Conservation (phyloP, 2,329 filamentous ascomycete genomes). For the Pleurostoma richardsiae region DNA sequence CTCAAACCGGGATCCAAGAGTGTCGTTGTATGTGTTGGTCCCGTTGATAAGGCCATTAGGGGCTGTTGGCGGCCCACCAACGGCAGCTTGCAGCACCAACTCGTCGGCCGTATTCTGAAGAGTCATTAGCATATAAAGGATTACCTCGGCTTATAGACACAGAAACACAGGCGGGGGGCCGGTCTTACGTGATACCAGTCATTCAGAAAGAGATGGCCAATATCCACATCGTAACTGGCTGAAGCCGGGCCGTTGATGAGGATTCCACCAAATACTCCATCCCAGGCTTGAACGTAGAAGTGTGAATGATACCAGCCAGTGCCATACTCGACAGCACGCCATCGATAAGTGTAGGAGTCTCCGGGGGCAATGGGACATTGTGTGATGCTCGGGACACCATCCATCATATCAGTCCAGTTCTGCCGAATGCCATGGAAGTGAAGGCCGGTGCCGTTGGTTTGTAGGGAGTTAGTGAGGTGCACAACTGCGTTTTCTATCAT, state of each 20-base stretch:
- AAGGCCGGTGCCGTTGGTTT: conserved; percentile 53
- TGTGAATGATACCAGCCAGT: conserved; percentile 59
- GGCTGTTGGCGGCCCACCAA: background rate
- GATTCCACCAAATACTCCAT: conserved; percentile 56
- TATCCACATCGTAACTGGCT: conserved; percentile 57
- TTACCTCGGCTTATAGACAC: too few species aligned
- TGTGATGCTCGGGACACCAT: conserved; percentile 48
- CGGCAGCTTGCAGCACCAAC: too few species aligned
- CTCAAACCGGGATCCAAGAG: conserved; percentile 1
- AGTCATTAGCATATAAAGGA: too few species aligned
- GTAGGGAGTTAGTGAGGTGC: conserved; percentile 45
- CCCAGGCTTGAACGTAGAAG: conserved; percentile 39
- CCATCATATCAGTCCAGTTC: conserved; percentile 45
- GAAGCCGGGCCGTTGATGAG: conserved; percentile 56
- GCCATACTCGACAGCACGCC: conserved; percentile 50
- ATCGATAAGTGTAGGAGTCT: conserved; percentile 49
- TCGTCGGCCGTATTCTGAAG: too few species aligned
- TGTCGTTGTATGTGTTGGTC: conserved; percentile 3
- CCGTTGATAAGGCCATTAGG: conserved; percentile 7
- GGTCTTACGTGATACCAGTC: conserved; percentile 49
- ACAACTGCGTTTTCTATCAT: conserved; percentile 16
- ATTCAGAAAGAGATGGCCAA: conserved; percentile 52
- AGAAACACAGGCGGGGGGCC: background rate
- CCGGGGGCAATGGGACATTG: conserved; percentile 48
- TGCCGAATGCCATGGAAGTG: conserved; percentile 62